Conservation (phyloP, 169 alveolate species). For the Haemoproteus tartakovskyi region DNA sequence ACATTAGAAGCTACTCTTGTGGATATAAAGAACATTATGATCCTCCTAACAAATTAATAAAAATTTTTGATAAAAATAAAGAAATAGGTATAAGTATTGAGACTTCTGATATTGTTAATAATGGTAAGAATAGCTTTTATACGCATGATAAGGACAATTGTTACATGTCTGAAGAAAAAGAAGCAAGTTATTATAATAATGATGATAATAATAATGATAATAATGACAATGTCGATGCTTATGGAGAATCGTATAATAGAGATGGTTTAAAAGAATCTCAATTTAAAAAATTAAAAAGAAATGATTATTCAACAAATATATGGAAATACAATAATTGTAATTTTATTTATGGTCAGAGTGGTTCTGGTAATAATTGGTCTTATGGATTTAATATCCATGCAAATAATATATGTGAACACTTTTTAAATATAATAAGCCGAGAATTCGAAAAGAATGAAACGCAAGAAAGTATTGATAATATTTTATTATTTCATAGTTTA, state of each 20-base stretch:
- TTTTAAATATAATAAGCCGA: constrained; percentile 8
- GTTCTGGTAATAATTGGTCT: constrained; percentile 66
- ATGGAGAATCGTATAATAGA: background rate
- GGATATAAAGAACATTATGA: constrained; percentile 56
- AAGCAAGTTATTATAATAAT: too few species aligned
- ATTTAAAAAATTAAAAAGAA: too few species aligned
- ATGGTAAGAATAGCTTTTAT: too few species aligned
- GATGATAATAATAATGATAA: too few species aligned
- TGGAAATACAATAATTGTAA: constrained; percentile 39
- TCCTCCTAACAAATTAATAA: constrained; percentile 16
- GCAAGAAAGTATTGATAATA: constrained; percentile 57
- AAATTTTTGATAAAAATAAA: constrained; percentile 19
- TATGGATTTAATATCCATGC: constrained; percentile 60
- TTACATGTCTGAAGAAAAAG: too few species aligned
- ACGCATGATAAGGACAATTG: too few species aligned
- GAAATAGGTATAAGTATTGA: too few species aligned
- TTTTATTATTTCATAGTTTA: constrained; percentile 67
- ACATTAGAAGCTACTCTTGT: constrained; percentile 11
- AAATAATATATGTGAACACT: constrained; percentile 49
- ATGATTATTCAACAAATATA: constrained; percentile 5
- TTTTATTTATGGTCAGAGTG: constrained; percentile 48
- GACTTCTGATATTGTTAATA: too few species aligned
- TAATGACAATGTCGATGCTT: background rate
- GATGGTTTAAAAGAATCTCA: background rate
- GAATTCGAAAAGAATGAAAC: constrained; percentile 58